These are phyloP conservation scores for Mycena filopes DNA, from an alignment of 768 basidiomycete species.

Conservation along the genomic window DNA sequence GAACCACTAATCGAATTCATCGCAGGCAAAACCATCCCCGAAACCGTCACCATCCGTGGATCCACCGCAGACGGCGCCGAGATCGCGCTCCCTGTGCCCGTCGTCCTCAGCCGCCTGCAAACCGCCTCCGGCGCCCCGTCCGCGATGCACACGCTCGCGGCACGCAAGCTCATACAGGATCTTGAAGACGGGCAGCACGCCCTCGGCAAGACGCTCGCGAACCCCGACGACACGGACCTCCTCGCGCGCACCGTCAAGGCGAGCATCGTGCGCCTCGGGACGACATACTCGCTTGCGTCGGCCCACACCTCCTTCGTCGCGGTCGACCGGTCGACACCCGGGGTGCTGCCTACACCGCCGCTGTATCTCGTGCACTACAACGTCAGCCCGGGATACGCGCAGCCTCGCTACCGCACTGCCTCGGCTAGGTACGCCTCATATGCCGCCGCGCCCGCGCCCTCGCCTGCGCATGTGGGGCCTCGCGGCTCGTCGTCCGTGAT, in stretches of 20 bases:
- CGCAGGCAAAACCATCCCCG: slow-evolving; percentile 23
- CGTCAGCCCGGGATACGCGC: background rate
- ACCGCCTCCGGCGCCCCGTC: slow-evolving; percentile 21
- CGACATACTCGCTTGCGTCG: slow-evolving; percentile 29
- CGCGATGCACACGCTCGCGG: slow-evolving; percentile 27
- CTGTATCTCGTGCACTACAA: background rate
- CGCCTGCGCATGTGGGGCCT: too few species aligned
- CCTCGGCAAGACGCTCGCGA: slow-evolving; percentile 1
- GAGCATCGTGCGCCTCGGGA: slow-evolving; percentile 27
- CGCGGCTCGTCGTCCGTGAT: too few species aligned
- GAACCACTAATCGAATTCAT: background rate
- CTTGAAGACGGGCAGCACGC: slow-evolving; percentile 31
- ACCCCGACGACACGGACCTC: slow-evolving; percentile 18
- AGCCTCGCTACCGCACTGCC: too few species aligned
- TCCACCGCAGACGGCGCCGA: slow-evolving; percentile 26
- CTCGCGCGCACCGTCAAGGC: slow-evolving; percentile 22
- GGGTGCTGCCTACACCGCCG: background rate
- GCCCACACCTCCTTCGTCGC: slow-evolving; percentile 30
- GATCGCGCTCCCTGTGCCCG: slow-evolving; percentile 29
- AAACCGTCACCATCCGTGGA: slow-evolving; percentile 26
- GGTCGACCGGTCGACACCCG: slow-evolving; percentile 17
- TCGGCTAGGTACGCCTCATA: too few species aligned
- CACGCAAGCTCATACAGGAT: slow-evolving; percentile 31
- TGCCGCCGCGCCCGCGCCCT: too few species aligned
- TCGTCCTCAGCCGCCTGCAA: slow-evolving; percentile 26